Percentiles rank a stretch among this genome's conserved stretches.
Evolutionary conservation across 345 rosid species (phyloP).

Genomic region (Tarenaya hassleriana): DNA sequence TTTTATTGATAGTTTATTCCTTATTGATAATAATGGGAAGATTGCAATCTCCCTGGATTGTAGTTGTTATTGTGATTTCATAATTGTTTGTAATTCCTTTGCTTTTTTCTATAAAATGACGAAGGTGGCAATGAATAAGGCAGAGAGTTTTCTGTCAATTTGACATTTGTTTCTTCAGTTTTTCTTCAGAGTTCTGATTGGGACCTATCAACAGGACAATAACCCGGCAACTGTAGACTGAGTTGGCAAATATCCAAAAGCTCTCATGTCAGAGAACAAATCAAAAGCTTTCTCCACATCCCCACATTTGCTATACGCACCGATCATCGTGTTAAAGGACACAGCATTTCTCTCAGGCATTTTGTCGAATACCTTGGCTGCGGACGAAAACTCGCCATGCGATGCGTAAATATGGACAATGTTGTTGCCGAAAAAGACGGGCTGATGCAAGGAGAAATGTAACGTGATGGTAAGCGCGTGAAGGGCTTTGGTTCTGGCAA

Average conservation of each 20-base stretch:
- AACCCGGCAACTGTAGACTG: conserved; percentile 51
- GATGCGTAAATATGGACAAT: conserved; percentile 35
- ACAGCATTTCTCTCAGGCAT: conserved; percentile 56
- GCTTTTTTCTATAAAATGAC: too few species aligned
- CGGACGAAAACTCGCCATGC: conserved; percentile 29
- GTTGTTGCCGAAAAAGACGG: conserved; percentile 53
- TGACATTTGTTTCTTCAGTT: too few species aligned
- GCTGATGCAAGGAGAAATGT: conserved; percentile 36
- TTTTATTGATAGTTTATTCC: too few species aligned
- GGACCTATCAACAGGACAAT: conserved; percentile 57
- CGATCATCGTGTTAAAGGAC: conserved; percentile 53
- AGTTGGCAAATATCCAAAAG: conserved; percentile 42
- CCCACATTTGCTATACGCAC: conserved; percentile 37
- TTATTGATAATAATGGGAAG: too few species aligned
- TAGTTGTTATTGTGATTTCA: too few species aligned
- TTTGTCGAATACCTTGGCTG: conserved; percentile 57
- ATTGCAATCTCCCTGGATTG: too few species aligned
- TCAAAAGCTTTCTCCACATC: conserved; percentile 37
- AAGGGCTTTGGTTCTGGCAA: conserved; percentile 44
- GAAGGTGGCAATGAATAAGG: too few species aligned
- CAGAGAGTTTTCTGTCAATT: too few species aligned
- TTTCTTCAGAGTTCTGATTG: too few species aligned
- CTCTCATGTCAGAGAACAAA: conserved; percentile 45
- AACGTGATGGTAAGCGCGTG: conserved; percentile 61
- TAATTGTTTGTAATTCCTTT: too few species aligned